Evolutionary conservation across 2,329 filamentous ascomycete genomes (phyloP), one percentile per base, ranked within the genome.

Genomic region (Penicillium sp.): DNA sequence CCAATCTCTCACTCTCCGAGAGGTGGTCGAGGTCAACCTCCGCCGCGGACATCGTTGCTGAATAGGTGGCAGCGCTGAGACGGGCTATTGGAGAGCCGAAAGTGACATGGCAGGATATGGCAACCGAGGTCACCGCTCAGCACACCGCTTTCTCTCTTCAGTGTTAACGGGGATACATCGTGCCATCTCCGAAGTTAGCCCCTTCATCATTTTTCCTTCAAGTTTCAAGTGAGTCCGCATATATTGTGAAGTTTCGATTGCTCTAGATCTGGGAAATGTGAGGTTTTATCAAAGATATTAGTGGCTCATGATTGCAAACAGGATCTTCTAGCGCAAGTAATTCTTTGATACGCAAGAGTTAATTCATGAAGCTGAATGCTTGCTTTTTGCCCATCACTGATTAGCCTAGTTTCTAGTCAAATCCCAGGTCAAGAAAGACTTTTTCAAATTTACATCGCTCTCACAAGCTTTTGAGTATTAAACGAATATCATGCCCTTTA

Each of bases 1-100:
- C 89, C 53, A 89, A 85, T 75, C 92, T 92, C 80, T 98, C 92
- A 66, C 85, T 85, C 63, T 88, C 79, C 52, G 89, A 89, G 71
- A 97, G 88, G 76, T 88, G 83, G 69, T 83, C 83, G 69, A 89
- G 81, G 57, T 82, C 82, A 41, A 70, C 64, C 59, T 77, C 77
- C 64, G 81, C 76, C 75, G 73, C 83, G 80, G 72, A 73, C 79
- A 81, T 81, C 56, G 58, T 73, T 55, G 61, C 56, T 63, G 58
- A 58, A 16, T 59, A 54, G 58, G 43, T 57, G 61, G 55, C 59
- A 46, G 60, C 60, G 66, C 66, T 71, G 65, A 64, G 68, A 46
- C 39, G 47, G 24, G 50, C 11, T 22, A 19, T 13, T 44, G 19
- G n/a, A 22, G 16, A 39, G 35, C n/a, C 19, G n/a, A 24, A 52